Base-by-base conservation (phyloP, 2,329 filamentous ascomycete genomes). In the Fusarium odoratissimum region DNA sequence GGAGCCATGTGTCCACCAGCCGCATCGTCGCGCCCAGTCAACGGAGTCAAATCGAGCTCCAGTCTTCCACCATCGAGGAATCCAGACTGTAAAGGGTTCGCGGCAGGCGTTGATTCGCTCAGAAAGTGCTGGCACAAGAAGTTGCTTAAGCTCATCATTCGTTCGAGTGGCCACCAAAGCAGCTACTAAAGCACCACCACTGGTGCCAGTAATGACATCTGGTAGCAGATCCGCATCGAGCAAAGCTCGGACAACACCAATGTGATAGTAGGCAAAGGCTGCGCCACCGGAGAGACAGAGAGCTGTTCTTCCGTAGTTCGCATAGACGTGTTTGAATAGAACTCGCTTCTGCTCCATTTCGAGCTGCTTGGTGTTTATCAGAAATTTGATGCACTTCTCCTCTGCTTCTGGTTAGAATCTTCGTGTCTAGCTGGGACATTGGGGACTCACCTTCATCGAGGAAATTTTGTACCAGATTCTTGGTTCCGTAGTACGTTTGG, bases 401-500 rank as follows among this genome's bases (percentile, higher is more conserved):
- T 93, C 91, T 92, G 66, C 49, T 48, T n/a, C 3, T 14, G 33
- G 57, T 78, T 61, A 78, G 76, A 52, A 28, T 38, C 8, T 33
- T 23, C 11, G 46, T 33, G 6, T 23, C 30, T 49, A 19, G 16
- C 11, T 49, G 10, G 16, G 16, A 8, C n/a, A 33, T 14, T 23
- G 12, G 11, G 3, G 9, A 33, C 85, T 77, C 81, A 91, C 91
- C 87, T 83, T 98, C 95, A 69, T 98, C 94, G 48, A 97, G 85
- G 78, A 95, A 98, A 61, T 91, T 91, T 82, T 98, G 96, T 35
- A 97, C 93, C 72, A 98, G 83, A 69, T 96, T 90, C 82, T 99
- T 99, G n/a, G 96, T 98, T 37, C 96, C 96, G 76, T 95, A 97
- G 80, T 99, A 99, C 6, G 95, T 97, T 83, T 98, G 95, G 77